A percentile compares a stretch with the other conserved stretches of the same genome.
Conservation (phyloP, 2,329 filamentous ascomycete species). For the Trematosphaeria pertusa region DNA sequence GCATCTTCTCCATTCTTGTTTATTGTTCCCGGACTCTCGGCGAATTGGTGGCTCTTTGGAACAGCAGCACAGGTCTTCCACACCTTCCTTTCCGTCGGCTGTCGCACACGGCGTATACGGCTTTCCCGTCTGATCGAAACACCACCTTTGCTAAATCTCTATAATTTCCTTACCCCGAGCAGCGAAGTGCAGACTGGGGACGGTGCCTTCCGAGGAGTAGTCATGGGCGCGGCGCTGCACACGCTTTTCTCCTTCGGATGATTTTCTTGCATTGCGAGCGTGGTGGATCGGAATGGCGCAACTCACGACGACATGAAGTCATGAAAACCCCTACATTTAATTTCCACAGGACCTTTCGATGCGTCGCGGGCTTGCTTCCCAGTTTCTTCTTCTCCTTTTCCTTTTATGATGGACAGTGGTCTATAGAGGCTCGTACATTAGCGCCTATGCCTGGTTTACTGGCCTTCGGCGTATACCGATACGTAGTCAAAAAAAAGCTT, state of each 20-base stretch:
- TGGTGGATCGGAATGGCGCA: constrained; percentile 22
- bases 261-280: constrained; percentile 45
- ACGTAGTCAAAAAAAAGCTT: constrained; percentile 11
- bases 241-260: constrained; percentile 23
- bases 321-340: constrained; percentile 39
- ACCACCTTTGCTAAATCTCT: constrained; percentile 5
- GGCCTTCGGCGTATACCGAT: not conserved
- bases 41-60: constrained; percentile 39
- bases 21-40: constrained; percentile 45
- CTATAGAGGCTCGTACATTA: constrained; percentile 3
- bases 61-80: constrained; percentile 27
- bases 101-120: constrained; percentile 32
- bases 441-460: not conserved
- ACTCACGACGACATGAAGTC: constrained; percentile 47
- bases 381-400: constrained; percentile 6
- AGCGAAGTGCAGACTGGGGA: not conserved
- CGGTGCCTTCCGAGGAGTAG: not conserved
- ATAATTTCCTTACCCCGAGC: constrained; percentile 6
- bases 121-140: constrained; percentile 27
- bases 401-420: not conserved
- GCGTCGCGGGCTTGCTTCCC: constrained; percentile 1
- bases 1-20: constrained; percentile 47
- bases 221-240: constrained; percentile 8
- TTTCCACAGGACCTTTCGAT: constrained; percentile 12
- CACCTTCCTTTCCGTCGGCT: constrained; percentile 26